Evolutionary conservation across 306 rosid species (phyloP).

Genomic region (Quercus parvula): DNA sequence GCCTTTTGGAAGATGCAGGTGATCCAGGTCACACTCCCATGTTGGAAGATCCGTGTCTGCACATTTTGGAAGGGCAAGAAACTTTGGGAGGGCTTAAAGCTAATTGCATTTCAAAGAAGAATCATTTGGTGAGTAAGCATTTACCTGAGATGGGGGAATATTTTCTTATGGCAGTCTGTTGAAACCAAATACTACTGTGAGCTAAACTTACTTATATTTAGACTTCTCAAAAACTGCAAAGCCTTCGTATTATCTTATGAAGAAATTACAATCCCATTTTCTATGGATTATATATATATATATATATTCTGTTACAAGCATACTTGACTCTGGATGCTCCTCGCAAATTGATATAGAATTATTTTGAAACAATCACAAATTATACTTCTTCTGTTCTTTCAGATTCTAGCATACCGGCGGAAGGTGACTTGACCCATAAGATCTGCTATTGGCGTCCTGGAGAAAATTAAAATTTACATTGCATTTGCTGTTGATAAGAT

Average conservation of each 20-base stretch:
- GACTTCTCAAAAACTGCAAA: neutral
- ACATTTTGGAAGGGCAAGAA: constrained; percentile 60
- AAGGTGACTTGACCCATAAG: constrained; percentile 30
- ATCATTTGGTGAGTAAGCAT: constrained; percentile 56
- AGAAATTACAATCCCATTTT: neutral
- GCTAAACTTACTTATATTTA: neutral
- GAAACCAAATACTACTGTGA: neutral
- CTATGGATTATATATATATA: too few species aligned
- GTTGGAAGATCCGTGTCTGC: constrained; percentile 51
- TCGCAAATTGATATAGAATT: neutral
- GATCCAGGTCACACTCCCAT: constrained; percentile 33
- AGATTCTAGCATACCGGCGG: constrained; percentile 76
- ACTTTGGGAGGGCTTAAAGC: constrained; percentile 62
- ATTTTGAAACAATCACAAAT: neutral
- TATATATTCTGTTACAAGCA: too few species aligned
- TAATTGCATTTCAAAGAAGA: constrained; percentile 50
- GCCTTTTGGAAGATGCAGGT: constrained; percentile 11
- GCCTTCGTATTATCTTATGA: neutral
- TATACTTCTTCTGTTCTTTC: constrained; percentile 32
- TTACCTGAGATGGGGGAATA: neutral
- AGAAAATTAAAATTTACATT: neutral
- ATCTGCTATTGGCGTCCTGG: neutral
- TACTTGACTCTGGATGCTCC: neutral
- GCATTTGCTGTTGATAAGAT: neutral
- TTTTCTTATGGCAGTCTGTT: neutral